Evolutionary conservation across 2,329 filamentous ascomycete species (phyloP), one percentile per base, ranked within the genome.

Genomic region (Ophiostoma angusticollis): DNA sequence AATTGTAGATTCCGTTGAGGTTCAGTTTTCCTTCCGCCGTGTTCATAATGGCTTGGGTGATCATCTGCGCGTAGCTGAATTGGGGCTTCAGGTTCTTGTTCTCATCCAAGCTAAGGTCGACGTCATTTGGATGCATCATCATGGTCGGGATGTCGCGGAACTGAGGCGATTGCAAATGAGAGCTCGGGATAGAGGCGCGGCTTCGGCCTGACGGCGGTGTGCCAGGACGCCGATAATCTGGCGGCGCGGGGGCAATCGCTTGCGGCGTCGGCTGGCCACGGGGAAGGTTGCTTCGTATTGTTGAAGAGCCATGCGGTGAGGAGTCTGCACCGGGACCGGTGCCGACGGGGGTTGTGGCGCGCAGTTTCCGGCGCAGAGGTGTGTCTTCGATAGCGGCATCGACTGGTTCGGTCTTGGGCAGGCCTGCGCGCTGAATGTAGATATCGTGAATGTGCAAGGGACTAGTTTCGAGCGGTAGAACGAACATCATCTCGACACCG

Each of bases 401-500:
- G 3, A 50, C 45, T 12, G 49, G 44, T 35, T 57, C 54, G 2
- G 48, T 25, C 34, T 51, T 53, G 34, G 60, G 56, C 23, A 78
- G 62, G 19, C 74, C 70, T 23, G 80, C 78, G 32, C 82, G 76
- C 49, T 82, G 72, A 13, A 83, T 70, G 53, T 81, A 86, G 51
- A 63, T 72, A 17, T 70, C 70, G 52, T 82, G 74, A 44, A 93
- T 78, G 33, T 72, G 67, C 19, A 86, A 68, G 18, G 74, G 72
- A 40, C 65, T 67, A 32, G 74, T 67, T 48, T 83, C 79, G 18
- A 75, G 76, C 1, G 91, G 89, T n/a, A 93, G 74, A 34, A 95
- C 84, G 59, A 98, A 98, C 68, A 96, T 89, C 91, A 98, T 98
- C 63, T 98, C 89, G 1, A 91, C 83, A 38, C 84, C 84, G 50